These are phyloP conservation scores for Actinomortierella wolfii DNA, from an alignment of 371 early-diverging fungal species.

Conservation along the genomic window DNA sequence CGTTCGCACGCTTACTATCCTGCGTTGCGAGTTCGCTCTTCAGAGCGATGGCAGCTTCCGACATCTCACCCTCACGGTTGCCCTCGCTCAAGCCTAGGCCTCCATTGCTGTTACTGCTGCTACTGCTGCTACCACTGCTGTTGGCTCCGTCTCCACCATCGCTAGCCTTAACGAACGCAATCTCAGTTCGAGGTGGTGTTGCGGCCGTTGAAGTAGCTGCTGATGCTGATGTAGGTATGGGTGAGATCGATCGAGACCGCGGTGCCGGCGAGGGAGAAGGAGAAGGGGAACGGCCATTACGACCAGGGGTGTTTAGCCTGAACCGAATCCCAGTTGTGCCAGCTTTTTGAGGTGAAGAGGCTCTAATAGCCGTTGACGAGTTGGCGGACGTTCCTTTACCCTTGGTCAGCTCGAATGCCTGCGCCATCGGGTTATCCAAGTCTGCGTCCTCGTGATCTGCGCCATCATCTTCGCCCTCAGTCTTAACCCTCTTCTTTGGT, in stretches of 20 bases:
- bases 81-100: neutral
- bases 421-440: neutral
- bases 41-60: constrained; percentile 30
- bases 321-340: constrained; percentile 24
- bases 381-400: neutral
- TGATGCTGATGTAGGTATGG: constrained; percentile 24
- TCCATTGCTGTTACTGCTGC: neutral
- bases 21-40: constrained; percentile 33
- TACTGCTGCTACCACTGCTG: neutral
- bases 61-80: constrained; percentile 1
- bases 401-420: neutral
- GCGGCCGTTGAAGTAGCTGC: constrained; percentile 5
- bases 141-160: constrained; percentile 7
- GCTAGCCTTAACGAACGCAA: constrained; percentile 35
- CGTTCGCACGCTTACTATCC: constrained; percentile 21
- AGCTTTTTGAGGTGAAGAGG: neutral
- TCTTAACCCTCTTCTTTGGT: constrained; percentile 24
- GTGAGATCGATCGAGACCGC: constrained; percentile 1
- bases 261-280: constrained; percentile 11
- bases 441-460: neutral
- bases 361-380: neutral
- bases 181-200: constrained; percentile 20
- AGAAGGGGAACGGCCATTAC: constrained; percentile 43
- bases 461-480: constrained; percentile 9
- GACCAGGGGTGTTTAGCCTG: constrained; percentile 21